These are phyloP conservation scores for Chamaecyparis obtusa DNA, from an alignment of 75 land plant genomes.

Conservation along the genomic window DNA sequence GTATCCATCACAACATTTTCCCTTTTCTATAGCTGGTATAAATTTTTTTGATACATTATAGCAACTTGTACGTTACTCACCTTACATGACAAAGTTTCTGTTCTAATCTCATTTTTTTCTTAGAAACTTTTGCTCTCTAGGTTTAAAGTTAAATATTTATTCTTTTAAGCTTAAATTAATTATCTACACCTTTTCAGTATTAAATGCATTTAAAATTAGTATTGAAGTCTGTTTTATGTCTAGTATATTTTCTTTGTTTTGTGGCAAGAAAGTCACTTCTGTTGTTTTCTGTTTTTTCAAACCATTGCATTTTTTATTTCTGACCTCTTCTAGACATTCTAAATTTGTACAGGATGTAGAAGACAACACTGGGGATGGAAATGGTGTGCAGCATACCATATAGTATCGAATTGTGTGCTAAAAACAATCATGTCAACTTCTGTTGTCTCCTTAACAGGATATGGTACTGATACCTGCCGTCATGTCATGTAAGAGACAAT, in stretches of 20 bases:
- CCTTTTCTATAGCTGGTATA: no score
- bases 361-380: conserved; percentile 1
- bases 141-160: no score
- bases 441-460: neutral
- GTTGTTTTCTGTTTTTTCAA: neutral
- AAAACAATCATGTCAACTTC: neutral
- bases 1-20: no score
- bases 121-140: no score
- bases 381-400: neutral
- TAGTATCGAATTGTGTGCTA: neutral
- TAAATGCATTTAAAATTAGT: neutral
- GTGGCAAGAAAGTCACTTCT: neutral
- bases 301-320: neutral
- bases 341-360: conserved; percentile 7
- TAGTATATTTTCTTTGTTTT: neutral
- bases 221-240: neutral
- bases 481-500: neutral
- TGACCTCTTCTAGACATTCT: neutral
- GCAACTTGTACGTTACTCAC: no score
- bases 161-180: no score
- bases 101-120: no score
- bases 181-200: neutral
- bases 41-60: no score
- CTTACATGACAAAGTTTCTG: no score
- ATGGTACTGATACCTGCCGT: neutral